Evolutionary conservation across 768 basidiomycete genomes (phyloP), one percentile per base, ranked within the genome.

Genomic region (Fomitopsis pulvina): DNA sequence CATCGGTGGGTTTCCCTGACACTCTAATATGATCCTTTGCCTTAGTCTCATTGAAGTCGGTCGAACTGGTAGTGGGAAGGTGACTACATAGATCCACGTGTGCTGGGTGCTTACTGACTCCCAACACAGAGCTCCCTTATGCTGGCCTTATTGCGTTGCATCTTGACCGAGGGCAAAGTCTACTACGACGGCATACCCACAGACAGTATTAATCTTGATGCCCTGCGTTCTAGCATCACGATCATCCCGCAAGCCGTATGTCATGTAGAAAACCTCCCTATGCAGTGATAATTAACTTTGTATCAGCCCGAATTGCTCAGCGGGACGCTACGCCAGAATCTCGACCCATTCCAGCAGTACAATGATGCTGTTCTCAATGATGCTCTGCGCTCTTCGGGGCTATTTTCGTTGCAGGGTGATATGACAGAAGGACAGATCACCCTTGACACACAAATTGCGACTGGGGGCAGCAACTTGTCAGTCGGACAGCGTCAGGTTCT

Each of bases 401-500:
- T 77, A 3, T 73, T 68, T 53, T 60, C 68, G 2, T 56, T 73
- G 5, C 72, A 74, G 49, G 60, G 62, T 10, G 68, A 71, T 1
- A 61, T 54, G 5, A 68, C 69, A 1, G 67, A 69, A 25, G 64
- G 52, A 22, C 63, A 60, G 1, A 61, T 79, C 25, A 73, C 70
- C 3, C 66, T 79, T 1, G 75, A 79, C 49, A 75, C 68, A 37
- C 52, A 56, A 25, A 71, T 79, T 28, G 63, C 74, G 2, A 67
- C 67, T 20, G 76, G 72, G 2, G 75, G 74, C 0, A 47, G 65
- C 1, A 77, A 77, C 52, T 58, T 78, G n/a, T 76, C 73, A 4
- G 71, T 82, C n/a, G 80, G 81, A 3, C 77, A 83, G 57, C 65
- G 79, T 9, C 81, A 83, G 60, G 73, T 83, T 12, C 62, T 83